phyloP scores from a whole-genome alignment of 164 flowering plant species.

The Liquidambar formosana region DNA sequence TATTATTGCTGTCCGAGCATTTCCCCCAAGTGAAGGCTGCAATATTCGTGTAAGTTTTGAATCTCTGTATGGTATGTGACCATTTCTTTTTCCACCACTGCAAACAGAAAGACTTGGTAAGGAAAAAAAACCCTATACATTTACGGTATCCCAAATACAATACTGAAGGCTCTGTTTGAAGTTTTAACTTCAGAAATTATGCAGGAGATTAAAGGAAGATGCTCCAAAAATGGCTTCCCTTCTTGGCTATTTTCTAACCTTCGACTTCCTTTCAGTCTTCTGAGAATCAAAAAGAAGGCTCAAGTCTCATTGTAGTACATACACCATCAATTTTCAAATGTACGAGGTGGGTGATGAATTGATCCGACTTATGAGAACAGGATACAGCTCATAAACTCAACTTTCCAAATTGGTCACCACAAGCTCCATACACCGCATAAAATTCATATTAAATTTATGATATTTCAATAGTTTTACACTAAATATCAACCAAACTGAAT shows the following conservation, averaged over 20 bases:
- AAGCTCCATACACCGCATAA: background rate
- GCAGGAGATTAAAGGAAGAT: too few relatives aligned
- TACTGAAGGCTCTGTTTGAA: background rate
- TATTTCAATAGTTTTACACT: background rate
- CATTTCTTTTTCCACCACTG: conserved; percentile 69
- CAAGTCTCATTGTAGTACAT: too few relatives aligned
- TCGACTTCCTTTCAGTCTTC: too few relatives aligned
- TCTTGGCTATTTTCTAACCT: too few relatives aligned
- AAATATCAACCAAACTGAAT: background rate
- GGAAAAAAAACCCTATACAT: background rate
- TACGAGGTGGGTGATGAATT: too few relatives aligned
- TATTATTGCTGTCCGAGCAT: conserved; percentile 88
- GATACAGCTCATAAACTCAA: too few relatives aligned
- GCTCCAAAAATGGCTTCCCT: too few relatives aligned
- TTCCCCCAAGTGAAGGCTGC: conserved; percentile 85
- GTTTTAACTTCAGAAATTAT: too few relatives aligned
- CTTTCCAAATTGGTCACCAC: too few relatives aligned
- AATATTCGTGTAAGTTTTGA: conserved; percentile 85
- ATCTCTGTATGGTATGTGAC: conserved; percentile 81
- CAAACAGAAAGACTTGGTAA: conserved; percentile 15
- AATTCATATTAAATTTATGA: background rate
- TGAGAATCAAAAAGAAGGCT: too few relatives aligned
- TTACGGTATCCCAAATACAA: background rate
- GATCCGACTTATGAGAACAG: too few relatives aligned
- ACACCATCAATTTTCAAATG: too few relatives aligned